phyloP scores from a whole-genome alignment of 2,329 filamentous ascomycete genomes.

The Fusarium palustre region DNA sequence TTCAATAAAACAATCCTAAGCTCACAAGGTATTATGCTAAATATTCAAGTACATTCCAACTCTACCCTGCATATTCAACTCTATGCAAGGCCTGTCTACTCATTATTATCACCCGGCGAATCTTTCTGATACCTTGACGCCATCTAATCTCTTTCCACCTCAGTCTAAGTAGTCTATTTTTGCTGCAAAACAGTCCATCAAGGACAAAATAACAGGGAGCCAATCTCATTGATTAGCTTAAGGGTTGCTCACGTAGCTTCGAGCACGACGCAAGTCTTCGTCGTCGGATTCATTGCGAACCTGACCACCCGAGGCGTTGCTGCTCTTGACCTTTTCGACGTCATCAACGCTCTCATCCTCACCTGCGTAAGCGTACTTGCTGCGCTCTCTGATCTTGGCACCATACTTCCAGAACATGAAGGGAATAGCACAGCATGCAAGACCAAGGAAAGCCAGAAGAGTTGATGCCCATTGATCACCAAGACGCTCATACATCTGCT shows the following conservation, averaged over 20 bases:
- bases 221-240: constrained; percentile 36
- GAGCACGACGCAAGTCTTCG: constrained; percentile 57
- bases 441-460: constrained; percentile 77
- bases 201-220: neutral
- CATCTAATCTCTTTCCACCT: constrained; percentile 1
- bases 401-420: constrained; percentile 86
- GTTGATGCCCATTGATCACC: constrained; percentile 81
- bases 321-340: constrained; percentile 53
- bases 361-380: constrained; percentile 78
- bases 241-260: constrained; percentile 62
- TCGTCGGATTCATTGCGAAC: constrained; percentile 51
- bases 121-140: too few relatives aligned
- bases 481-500: constrained; percentile 81
- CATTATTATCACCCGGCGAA: constrained; percentile 24
- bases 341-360: constrained; percentile 59
- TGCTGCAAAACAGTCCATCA: neutral
- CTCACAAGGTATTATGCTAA: constrained; percentile 43
- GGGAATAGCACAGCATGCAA: constrained; percentile 85
- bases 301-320: constrained; percentile 35
- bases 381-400: constrained; percentile 73
- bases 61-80: constrained; percentile 15
- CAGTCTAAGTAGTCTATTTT: constrained; percentile 19
- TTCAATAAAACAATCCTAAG: constrained; percentile 22
- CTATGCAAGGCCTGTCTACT: constrained; percentile 20
- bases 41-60: constrained; percentile 34